Conservation (phyloP, 139 green algal species). For the Mesotaenium endlicherianum region DNA sequence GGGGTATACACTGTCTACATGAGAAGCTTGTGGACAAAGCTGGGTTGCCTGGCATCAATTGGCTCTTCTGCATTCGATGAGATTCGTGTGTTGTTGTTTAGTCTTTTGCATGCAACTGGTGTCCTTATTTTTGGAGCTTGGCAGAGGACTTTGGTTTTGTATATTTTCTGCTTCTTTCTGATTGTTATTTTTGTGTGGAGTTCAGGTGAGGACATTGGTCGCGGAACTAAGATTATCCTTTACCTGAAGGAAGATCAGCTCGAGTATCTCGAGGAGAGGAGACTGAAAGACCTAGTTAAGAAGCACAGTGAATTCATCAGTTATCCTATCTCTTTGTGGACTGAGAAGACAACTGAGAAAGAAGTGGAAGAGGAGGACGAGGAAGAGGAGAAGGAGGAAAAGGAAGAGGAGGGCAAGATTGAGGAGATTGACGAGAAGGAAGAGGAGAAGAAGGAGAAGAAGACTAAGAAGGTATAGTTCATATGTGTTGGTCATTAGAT, state of each 20-base stretch:
- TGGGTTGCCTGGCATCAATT: no score
- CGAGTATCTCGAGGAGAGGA: constrained; percentile 98
- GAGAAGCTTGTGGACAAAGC: neutral
- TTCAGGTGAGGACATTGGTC: constrained; percentile 76
- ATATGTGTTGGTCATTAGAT: no score
- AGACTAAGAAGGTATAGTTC: constrained; percentile 69
- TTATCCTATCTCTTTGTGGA: constrained; percentile 97
- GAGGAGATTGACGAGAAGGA: constrained; percentile 64
- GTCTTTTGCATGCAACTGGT: neutral
- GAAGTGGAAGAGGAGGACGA: constrained; percentile 87
- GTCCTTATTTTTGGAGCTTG: neutral
- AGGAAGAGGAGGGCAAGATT: constrained; percentile 66
- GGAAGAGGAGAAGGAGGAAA: constrained; percentile 70
- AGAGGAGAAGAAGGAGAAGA: constrained; percentile 68
- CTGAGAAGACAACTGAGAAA: constrained; percentile 97
- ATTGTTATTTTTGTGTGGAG: constrained; percentile 4
- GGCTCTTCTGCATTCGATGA: no score
- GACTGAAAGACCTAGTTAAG: constrained; percentile 98
- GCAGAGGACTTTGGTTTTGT: no score
- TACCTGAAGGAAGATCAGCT: constrained; percentile 81
- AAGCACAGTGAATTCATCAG: constrained; percentile 99
- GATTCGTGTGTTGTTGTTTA: no score
- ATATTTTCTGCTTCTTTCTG: neutral
- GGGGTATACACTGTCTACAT: neutral
- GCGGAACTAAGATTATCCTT: constrained; percentile 94